Base-by-base conservation (phyloP, 1,139 yeast genomes). In the Zygoascus sp. region DNA sequence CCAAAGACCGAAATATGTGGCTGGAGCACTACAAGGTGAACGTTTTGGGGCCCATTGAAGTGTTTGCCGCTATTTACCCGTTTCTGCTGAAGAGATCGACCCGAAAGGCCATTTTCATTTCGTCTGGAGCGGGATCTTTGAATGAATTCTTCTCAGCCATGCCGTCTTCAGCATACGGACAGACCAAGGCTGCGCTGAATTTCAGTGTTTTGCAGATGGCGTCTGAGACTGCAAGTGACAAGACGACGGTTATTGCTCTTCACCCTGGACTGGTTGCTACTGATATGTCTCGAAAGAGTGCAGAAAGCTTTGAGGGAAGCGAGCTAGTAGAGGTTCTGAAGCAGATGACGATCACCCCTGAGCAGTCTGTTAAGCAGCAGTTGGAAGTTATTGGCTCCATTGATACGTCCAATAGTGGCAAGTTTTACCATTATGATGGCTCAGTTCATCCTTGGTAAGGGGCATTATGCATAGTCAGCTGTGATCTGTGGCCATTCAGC, bases 131-230 rank as follows among this genome's bases (percentile, higher is more conserved):
- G 2, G 68, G 65, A 1, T 61, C 67, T 1, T 55, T 63, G 9
- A 49, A 50, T 19, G 50, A 40, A 5, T 51, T 42, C 28, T 9
- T 50, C 3, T 11, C 34, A 2, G 56, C 57, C 7, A 10, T 53
- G 7, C 37, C 58, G 2, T 17, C 48, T 15, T 45, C 60, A 19
- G 65, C 64, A 4, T 68, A 68, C 48, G 72, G 72, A 9, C 55
- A 56, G 22, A 64, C 71, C 21, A 69, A 68, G 48, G 69, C 71
- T 13, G 68, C 68, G 0, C 43, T 68, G 47, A 67, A 66, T 55
- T 63, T 54, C 37, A 41, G 58, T 5, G 53, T 55, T 9, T 57
- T 53, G 30, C 55, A 55, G 15, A 45, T 67, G 32, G 53, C 62
- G 19, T 32, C 22, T 17, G 68, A 66, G 43, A 48, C 57, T 16